Percentiles rank a stretch among this genome's conserved stretches.
These are phyloP conservation scores for Colletotrichum sp. DNA, from an alignment of 2,329 filamentous ascomycete genomes.

Conservation along the genomic window DNA sequence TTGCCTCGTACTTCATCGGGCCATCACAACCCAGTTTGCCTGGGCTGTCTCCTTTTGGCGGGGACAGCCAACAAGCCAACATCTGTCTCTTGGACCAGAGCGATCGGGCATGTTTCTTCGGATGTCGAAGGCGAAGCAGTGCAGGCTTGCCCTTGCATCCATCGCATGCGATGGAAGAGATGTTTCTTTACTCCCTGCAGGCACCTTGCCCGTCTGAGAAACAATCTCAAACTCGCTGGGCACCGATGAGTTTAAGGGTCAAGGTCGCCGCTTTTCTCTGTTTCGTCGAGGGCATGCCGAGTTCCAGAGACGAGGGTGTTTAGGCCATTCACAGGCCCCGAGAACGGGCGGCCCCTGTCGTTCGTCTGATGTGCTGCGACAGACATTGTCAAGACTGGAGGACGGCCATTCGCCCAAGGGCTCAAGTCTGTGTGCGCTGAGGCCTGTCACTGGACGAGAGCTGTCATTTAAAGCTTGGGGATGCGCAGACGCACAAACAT, in stretches of 20 bases:
- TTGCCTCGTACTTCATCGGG: not conserved
- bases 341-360: conserved; percentile 13
- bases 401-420: conserved; percentile 1
- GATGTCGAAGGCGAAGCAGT: not conserved
- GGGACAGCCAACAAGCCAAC: not conserved
- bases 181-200: conserved; percentile 21
- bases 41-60: not conserved
- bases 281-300: conserved; percentile 18
- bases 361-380: conserved; percentile 24
- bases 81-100: not conserved
- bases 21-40: not conserved
- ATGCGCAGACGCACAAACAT: conserved; percentile 3
- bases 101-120: not conserved
- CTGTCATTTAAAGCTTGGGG: conserved; percentile 6
- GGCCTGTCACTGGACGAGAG: conserved; percentile 16
- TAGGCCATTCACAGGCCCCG: conserved; percentile 14
- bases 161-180: conserved; percentile 9
- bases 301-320: conserved; percentile 16
- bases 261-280: conserved; percentile 1
- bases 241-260: not conserved
- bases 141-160: conserved; percentile 17
- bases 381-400: conserved; percentile 11
- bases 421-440: conserved; percentile 1
- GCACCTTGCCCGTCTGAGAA: conserved; percentile 12
- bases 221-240: not conserved